Evolutionary conservation across 2,329 filamentous ascomycete genomes (phyloP).

Genomic region (Magnaporthiopsis poae): DNA sequence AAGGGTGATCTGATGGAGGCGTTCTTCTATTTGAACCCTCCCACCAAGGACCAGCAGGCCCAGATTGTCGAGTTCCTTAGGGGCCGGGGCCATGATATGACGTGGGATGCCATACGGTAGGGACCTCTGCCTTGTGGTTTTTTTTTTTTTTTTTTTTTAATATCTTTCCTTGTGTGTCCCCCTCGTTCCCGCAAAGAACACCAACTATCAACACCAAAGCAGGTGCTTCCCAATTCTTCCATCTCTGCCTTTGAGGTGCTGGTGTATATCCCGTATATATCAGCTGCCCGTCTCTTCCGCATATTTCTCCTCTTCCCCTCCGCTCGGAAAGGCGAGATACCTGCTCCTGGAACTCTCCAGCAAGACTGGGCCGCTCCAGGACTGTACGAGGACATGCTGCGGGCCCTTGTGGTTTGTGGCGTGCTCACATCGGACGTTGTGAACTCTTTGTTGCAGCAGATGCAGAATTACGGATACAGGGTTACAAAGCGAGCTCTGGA

Average conservation of each 20-base stretch:
- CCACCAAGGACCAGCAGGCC: slow-evolving; percentile 12
- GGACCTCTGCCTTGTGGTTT: too few relatives aligned
- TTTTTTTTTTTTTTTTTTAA: neutral
- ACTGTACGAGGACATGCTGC: slow-evolving; percentile 35
- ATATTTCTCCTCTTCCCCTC: neutral
- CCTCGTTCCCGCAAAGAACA: neutral
- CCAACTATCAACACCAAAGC: neutral
- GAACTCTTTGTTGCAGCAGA: slow-evolving; percentile 15
- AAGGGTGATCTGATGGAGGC: slow-evolving; percentile 15
- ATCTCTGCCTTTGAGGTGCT: neutral
- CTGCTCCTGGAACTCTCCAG: slow-evolving; percentile 10
- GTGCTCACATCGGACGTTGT: slow-evolving; percentile 24
- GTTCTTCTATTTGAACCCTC: slow-evolving; percentile 8
- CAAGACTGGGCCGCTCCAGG: slow-evolving; percentile 29
- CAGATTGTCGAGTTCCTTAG: slow-evolving; percentile 12
- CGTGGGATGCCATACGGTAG: slow-evolving; percentile 19
- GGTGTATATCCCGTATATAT: too few relatives aligned
- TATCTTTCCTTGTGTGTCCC: neutral
- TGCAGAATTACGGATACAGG: slow-evolving; percentile 19
- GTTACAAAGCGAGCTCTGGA: slow-evolving; percentile 19
- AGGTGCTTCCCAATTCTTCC: neutral
- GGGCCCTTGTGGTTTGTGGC: slow-evolving; percentile 28
- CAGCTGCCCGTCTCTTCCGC: neutral
- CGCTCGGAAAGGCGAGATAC: slow-evolving; percentile 8
- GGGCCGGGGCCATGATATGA: slow-evolving; percentile 14